Conservation (phyloP, 2,329 filamentous ascomycete genomes). For the Neofusicoccum laricinum region DNA sequence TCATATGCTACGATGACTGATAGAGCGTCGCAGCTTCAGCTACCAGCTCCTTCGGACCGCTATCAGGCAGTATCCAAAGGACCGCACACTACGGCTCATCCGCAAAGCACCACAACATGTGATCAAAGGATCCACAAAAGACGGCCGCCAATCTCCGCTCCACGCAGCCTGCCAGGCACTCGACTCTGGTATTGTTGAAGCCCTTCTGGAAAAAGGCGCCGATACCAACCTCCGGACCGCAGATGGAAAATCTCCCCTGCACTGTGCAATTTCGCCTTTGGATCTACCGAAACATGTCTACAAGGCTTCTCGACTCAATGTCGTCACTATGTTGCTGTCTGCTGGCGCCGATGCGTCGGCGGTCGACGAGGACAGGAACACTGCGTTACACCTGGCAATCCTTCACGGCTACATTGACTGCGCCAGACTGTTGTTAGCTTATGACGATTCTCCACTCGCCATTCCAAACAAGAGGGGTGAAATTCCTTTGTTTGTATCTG, state of each 20-base stretch:
- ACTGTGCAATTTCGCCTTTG: not conserved
- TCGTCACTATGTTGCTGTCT: not conserved
- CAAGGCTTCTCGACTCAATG: not conserved
- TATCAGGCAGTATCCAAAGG: not conserved
- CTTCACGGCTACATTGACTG: not conserved
- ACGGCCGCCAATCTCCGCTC: not conserved
- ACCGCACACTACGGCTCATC: not conserved
- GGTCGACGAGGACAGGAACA: not conserved
- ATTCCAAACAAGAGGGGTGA: not conserved
- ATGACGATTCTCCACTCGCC: not conserved
- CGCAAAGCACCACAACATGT: not conserved
- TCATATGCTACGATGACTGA: not conserved
- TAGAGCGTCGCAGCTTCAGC: not conserved
- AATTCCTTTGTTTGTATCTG: not conserved
- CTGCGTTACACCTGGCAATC: not conserved
- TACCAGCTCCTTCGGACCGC: constrained; percentile 3
- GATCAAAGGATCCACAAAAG: not conserved
- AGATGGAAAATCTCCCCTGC: not conserved
- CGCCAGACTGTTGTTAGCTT: not conserved
- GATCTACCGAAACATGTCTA: not conserved
- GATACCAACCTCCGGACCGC: not conserved
- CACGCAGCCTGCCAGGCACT: not conserved
- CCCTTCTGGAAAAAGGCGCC: constrained; percentile 4
- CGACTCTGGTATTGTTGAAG: not conserved
- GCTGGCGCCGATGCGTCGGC: not conserved